A percentile compares a stretch with the other conserved stretches of the same genome.
These are phyloP conservation scores for Flaveria bidentis DNA, from an alignment of 129 eudicot species.

Conservation along the genomic window DNA sequence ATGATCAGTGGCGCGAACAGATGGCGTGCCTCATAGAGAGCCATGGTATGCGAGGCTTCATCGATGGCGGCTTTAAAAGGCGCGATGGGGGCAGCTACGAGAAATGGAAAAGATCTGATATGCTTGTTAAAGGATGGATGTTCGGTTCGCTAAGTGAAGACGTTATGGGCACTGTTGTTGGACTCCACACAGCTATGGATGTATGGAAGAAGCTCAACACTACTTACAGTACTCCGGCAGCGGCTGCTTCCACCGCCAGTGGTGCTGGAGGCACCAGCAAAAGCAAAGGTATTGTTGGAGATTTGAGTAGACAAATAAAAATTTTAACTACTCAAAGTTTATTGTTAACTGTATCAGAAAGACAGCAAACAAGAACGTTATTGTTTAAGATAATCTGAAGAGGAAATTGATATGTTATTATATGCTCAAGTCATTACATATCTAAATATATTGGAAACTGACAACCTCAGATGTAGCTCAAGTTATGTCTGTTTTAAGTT, in stretches of 20 bases:
- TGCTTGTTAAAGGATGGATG: slow-evolving; percentile 21
- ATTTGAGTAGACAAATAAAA: too few relatives aligned
- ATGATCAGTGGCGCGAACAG: slow-evolving; percentile 1
- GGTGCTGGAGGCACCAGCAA: background rate
- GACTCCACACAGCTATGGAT: background rate
- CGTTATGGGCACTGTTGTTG: background rate
- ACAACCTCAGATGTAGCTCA: too few relatives aligned
- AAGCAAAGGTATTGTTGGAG: background rate
- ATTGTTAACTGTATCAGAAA: too few relatives aligned
- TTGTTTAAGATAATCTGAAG: too few relatives aligned
- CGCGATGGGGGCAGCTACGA: background rate
- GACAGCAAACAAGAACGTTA: too few relatives aligned
- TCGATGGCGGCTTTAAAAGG: background rate
- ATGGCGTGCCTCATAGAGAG: background rate
- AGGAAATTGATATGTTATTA: too few relatives aligned
- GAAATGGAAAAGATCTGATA: slow-evolving; percentile 13
- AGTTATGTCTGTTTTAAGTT: too few relatives aligned
- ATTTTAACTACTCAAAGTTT: background rate
- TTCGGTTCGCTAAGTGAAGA: slow-evolving; percentile 14
- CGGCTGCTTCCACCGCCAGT: background rate
- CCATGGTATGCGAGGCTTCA: slow-evolving; percentile 12
- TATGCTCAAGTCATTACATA: too few relatives aligned
- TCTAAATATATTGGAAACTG: too few relatives aligned
- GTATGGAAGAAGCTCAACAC: slow-evolving; percentile 3
- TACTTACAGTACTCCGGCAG: background rate